These are phyloP conservation scores for Hortiboletus campestris DNA, from an alignment of 768 basidiomycete species.

Conservation along the genomic window DNA sequence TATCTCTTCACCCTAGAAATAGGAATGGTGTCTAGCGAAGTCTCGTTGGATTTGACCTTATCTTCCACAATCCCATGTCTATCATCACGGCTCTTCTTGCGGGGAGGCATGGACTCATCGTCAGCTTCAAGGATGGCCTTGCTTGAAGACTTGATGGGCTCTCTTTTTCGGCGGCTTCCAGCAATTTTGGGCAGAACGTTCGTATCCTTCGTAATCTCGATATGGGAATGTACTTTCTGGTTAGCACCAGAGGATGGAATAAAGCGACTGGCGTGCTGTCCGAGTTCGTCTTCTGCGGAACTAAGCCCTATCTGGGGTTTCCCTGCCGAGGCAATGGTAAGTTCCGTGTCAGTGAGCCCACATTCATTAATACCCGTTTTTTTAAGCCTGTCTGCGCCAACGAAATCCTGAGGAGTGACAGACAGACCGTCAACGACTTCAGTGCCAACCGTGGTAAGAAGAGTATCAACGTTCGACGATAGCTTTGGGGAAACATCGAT, in stretches of 20 bases:
- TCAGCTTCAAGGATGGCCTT: slow-evolving; percentile 9
- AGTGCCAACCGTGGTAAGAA: neutral
- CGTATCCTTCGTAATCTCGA: slow-evolving; percentile 1
- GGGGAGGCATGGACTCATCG: slow-evolving; percentile 12
- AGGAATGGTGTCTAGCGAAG: neutral
- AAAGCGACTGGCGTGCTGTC: neutral
- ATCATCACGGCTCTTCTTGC: slow-evolving; percentile 22
- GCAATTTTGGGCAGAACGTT: slow-evolving; percentile 11
- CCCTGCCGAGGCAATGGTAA: neutral
- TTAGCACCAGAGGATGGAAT: neutral
- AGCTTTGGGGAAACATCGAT: slow-evolving; percentile 10
- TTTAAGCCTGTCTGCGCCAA: neutral
- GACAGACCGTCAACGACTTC: neutral
- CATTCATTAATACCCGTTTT: neutral
- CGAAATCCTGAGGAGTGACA: neutral
- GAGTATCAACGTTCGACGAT: slow-evolving; percentile 2
- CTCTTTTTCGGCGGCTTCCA: slow-evolving; percentile 30
- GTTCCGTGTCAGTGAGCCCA: neutral
- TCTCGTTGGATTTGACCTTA: neutral
- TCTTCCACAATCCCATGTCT: neutral
- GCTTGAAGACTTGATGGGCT: slow-evolving; percentile 4
- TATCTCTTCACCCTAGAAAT: slow-evolving; percentile 28
- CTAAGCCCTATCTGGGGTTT: neutral
- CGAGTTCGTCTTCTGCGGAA: neutral
- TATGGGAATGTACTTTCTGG: neutral